A percentile compares a stretch with the other conserved stretches of the same genome.
Conservation (phyloP, 176 grass and related monocot genomes). For the Eragrostis curvula region DNA sequence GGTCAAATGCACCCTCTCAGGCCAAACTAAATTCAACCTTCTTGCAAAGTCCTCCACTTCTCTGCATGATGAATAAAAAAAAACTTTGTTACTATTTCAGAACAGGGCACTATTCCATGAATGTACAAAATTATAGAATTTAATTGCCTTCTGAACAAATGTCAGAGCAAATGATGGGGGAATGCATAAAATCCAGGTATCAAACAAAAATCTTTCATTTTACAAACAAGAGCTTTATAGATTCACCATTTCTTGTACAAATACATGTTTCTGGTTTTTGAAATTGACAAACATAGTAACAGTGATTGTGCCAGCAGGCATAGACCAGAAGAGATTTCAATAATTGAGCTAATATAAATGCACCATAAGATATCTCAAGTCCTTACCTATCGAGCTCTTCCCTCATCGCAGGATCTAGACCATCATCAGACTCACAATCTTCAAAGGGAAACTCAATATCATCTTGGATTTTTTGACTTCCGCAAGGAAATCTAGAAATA, state of each 20-base stretch:
- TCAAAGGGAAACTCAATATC: slow-evolving; percentile 80
- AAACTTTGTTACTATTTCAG: slow-evolving; percentile 14
- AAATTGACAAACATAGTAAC: slow-evolving; percentile 28
- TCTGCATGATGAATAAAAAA: slow-evolving; percentile 60
- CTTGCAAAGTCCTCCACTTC: slow-evolving; percentile 96
- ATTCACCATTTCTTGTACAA: background rate
- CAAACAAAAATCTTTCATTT: background rate
- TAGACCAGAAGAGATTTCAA: too few relatives aligned
- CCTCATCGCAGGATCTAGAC: slow-evolving; percentile 92
- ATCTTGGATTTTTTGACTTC: slow-evolving; percentile 58
- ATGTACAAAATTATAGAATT: slow-evolving; percentile 20
- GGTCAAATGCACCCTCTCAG: slow-evolving; percentile 86
- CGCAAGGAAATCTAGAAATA: slow-evolving; percentile 63
- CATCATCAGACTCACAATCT: slow-evolving; percentile 87
- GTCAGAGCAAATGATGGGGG: background rate
- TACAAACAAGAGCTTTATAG: background rate
- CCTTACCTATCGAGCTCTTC: slow-evolving; percentile 98
- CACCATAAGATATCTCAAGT: background rate
- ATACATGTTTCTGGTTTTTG: background rate
- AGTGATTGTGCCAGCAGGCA: too few relatives aligned
- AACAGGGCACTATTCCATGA: slow-evolving; percentile 18
- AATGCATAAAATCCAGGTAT: background rate
- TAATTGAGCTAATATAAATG: background rate
- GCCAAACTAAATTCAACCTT: slow-evolving; percentile 89
- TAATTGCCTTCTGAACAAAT: slow-evolving; percentile 19